Evolutionary conservation across 805 yeast genomes (phyloP).

Genomic region (Yarrowia yakushimensis): DNA sequence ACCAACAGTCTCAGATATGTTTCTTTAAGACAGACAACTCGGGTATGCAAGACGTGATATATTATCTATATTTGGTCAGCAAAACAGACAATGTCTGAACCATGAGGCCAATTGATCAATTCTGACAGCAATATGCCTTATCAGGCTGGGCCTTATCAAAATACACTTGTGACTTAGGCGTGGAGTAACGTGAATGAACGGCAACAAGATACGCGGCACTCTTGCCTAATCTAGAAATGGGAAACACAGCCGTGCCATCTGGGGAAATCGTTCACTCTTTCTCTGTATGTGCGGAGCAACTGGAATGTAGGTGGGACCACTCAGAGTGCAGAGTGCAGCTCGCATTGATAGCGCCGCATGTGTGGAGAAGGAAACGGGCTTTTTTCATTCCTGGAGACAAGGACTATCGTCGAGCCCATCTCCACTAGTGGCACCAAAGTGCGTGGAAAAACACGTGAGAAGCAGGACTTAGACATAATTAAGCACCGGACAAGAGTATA

Average conservation of each 20-base stretch:
- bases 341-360: conserved; percentile 18
- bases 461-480: background rate
- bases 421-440: background rate
- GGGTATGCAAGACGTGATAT: background rate
- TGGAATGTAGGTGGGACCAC: conserved; percentile 19
- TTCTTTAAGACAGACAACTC: background rate
- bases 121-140: background rate
- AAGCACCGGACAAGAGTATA: background rate
- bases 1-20: background rate
- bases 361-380: conserved; percentile 5
- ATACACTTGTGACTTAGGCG: background rate
- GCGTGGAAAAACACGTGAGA: background rate
- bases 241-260: conserved; percentile 19
- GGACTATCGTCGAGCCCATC: background rate
- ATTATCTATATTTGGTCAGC: background rate
- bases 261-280: background rate
- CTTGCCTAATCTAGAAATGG: conserved; percentile 11
- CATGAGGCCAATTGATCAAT: background rate
- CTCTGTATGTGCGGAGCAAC: background rate
- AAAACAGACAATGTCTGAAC: too few species aligned
- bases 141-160: background rate
- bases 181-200: background rate
- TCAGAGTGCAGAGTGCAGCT: background rate
- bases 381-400: background rate
- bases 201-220: background rate